Base-by-base conservation (phyloP, 192 early-diverging fungal species). In the Dissophora globulifera region DNA sequence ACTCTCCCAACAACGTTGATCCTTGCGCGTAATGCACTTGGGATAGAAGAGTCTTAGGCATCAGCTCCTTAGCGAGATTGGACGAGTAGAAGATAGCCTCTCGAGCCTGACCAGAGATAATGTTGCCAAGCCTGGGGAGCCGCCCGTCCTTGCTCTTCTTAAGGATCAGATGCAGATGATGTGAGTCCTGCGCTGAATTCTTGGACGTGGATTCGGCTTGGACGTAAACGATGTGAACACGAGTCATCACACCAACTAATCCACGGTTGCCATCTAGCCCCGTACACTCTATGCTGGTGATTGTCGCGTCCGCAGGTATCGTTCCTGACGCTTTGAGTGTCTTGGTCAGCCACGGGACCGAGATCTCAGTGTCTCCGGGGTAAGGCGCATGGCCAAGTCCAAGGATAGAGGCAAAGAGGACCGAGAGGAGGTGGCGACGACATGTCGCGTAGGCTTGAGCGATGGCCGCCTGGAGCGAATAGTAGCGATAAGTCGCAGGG, bases 211-310 rank as follows among this genome's bases (percentile, higher is more conserved):
- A 17, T 7, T 1, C 1, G 43, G 25, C 13, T 4, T 49, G 29
- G 38, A 49, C 55, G 43, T 55, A 69, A 2, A 51, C 61, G 20
- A 69, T 58, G 8, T 54, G 43, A 19, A 69, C 51, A 32, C 51
- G 58, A 13, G 54, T 69, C 67, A 69, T 69, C 23, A 47, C 67
- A 41, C 67, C 67, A 29, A 31, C 50, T 29, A 69, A 22, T 4
- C 67, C 67, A 15, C 67, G 67, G 45, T 69, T 69, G 20, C 58
- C 67, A 23, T 69, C 67, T 27, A 69, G 51, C 0, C 67, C 67
- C 4, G 31, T 60, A 48, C 41, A 69, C 3, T 69, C 67, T 13
- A 43, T 58, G 31, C 42, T 48, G 15, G 29, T 35, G 22, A 69
- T 55, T 9, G 27, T 69, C 2, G 67, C 49, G 3, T 27, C 25